These are phyloP conservation scores for Cardamine resedifolia DNA, from an alignment of 345 rosid species.

Conservation along the genomic window DNA sequence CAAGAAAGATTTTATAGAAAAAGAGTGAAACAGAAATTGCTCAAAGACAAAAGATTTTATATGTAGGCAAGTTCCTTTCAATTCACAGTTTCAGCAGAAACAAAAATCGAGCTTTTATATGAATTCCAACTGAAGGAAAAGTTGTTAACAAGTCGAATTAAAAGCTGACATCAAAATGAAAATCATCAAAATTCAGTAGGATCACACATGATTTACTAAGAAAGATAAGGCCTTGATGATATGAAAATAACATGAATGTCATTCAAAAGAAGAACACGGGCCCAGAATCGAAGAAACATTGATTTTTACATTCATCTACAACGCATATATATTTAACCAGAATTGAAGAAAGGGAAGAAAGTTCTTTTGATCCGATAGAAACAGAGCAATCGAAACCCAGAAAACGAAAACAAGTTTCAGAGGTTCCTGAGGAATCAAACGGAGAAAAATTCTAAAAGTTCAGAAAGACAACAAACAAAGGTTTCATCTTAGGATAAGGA, in stretches of 20 bases:
- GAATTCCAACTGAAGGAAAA: background rate
- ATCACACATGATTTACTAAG: conserved; percentile 7
- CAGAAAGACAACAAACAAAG: background rate
- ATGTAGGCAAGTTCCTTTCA: background rate
- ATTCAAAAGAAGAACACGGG: background rate
- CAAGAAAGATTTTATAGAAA: background rate
- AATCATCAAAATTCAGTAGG: background rate
- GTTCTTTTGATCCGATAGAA: background rate
- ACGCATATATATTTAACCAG: background rate
- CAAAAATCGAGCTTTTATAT: background rate
- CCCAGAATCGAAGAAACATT: no score
- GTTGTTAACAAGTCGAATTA: background rate
- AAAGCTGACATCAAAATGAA: background rate
- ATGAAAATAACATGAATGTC: conserved; percentile 3
- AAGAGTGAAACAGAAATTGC: background rate
- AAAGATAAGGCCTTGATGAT: conserved; percentile 1
- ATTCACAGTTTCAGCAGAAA: background rate
- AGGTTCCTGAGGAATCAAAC: background rate
- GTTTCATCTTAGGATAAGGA: background rate
- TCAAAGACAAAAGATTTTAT: background rate
- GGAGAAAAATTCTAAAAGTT: background rate
- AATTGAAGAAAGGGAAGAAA: no score
- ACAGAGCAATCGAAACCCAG: conserved; percentile 26
- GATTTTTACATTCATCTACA: background rate
- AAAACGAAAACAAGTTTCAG: background rate